Evolutionary conservation across 129 eudicot species (phyloP), one percentile per base, ranked within the genome.

Genomic region (Flaveria bidentis): DNA sequence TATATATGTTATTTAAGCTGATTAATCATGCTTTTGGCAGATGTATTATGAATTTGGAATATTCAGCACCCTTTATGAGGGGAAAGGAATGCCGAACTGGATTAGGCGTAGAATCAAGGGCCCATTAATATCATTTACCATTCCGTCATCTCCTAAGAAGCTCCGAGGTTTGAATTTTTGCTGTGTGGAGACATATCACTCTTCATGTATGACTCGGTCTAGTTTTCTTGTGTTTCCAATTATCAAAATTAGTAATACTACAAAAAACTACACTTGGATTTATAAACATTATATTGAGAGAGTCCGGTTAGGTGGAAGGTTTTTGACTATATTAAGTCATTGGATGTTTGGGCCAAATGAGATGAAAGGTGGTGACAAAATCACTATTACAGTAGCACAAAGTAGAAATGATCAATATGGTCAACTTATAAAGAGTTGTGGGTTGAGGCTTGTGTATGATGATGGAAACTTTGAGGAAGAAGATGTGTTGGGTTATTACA

Each of bases 81-180:
- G 25, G 25, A 42, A 67, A 11, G 71, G 20, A 2, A 71, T 71
- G 61, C 75, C 75, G 10, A 17, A 20, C 5, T 53, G 76, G 66
- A 52, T 72, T 17, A 73, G 14, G 4, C n/a, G 9, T 13, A 73
- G 53, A 73, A 73, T 53, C 14, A 45, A 56, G 41, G 68, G 68
- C 22, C 10, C 55, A 20, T 56, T 68, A 56, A 56, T 73, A 73
- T 73, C 77, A 39, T 20, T 73, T 36, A 56, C 41, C 55, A 56
- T 73, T 16, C 77, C 53, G 6, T 17, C 55, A 73, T 56, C 70
- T 65, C 49, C 70, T 36, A 65, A 30, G 47, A 65, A 65, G 46
- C 13, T 65, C 25, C 46, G 25, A 15, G 70, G 49, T 16, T 65
- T 65, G 25, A 65, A 65, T n/a, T 33, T 65, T 25, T 65, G 49